Conservation (phyloP, 2,329 filamentous ascomycete species). For the Biscogniauxia mediterranea region DNA sequence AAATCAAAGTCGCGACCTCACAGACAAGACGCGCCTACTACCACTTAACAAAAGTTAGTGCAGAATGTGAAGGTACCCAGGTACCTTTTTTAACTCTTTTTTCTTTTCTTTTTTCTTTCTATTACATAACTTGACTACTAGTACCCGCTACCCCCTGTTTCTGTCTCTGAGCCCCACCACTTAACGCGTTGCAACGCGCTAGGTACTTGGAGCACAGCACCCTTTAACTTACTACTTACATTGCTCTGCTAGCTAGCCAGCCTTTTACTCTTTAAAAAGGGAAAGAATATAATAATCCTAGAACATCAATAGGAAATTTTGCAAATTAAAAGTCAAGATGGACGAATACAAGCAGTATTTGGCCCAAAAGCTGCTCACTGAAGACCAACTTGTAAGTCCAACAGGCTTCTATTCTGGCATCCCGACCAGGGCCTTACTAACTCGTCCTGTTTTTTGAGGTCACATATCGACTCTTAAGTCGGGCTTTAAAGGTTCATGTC, state of each 20-base stretch:
- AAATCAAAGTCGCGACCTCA: neutral
- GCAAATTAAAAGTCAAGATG: constrained; percentile 32
- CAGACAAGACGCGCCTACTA: constrained; percentile 12
- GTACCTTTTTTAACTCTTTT: too few relatives aligned
- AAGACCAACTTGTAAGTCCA: constrained; percentile 65
- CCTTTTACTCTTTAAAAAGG: too few relatives aligned
- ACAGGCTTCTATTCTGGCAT: neutral
- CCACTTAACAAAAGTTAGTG: neutral
- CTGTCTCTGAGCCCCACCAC: constrained; percentile 23
- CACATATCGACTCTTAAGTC: constrained; percentile 82
- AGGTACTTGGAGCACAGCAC: neutral
- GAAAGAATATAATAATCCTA: neutral
- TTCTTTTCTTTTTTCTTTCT: neutral
- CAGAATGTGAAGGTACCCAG: neutral
- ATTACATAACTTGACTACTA: neutral
- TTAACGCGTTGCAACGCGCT: constrained; percentile 29
- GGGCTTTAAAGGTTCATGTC: constrained; percentile 78
- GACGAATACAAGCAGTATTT: constrained; percentile 70
- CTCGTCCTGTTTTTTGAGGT: constrained; percentile 52
- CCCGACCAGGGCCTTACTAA: constrained; percentile 11
- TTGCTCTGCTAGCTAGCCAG: neutral
- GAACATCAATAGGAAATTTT: neutral
- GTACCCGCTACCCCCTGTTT: neutral
- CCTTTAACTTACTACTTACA: neutral
- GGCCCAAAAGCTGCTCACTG: constrained; percentile 71